Evolutionary conservation across 257 asterid genomes (phyloP).

Genomic region (Ajuga chamaepitys): DNA sequence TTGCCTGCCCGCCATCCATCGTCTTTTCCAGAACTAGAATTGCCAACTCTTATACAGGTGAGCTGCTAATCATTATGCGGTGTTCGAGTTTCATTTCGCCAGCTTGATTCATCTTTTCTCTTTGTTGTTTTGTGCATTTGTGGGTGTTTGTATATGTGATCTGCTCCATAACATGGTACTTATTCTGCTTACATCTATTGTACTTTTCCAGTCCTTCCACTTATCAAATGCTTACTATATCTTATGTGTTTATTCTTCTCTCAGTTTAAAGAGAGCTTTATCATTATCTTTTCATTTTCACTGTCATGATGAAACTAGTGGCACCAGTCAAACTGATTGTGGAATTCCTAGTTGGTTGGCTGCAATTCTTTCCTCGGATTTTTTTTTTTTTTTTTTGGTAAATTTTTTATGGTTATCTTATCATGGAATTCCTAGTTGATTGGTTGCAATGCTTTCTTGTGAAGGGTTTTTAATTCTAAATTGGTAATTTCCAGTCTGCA

Average conservation of each 20-base stretch:
- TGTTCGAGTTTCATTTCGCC: slow-evolving; percentile 4
- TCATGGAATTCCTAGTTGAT: slow-evolving; percentile 6
- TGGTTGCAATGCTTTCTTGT: slow-evolving; percentile 3
- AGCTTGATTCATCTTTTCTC: not conserved
- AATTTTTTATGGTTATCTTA: no score
- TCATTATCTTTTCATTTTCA: not conserved
- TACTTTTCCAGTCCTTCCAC: not conserved
- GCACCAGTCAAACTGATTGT: slow-evolving; percentile 11
- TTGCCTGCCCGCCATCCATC: slow-evolving; percentile 90
- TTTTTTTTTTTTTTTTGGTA: no score
- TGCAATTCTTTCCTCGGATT: not conserved
- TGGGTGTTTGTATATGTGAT: not conserved
- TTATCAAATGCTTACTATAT: slow-evolving; percentile 1
- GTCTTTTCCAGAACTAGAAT: slow-evolving; percentile 84
- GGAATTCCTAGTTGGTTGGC: slow-evolving; percentile 10
- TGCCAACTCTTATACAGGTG: slow-evolving; percentile 96
- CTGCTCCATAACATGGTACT: not conserved
- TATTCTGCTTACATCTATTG: slow-evolving; percentile 2
- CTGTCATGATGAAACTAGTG: not conserved
- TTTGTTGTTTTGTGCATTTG: not conserved
- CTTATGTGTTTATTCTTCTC: not conserved
- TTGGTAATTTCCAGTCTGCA: slow-evolving; percentile 57
- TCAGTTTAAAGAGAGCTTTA: not conserved
- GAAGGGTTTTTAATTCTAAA: not conserved
- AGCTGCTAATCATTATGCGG: not conserved